A percentile compares a stretch with the other conserved stretches of the same genome.
Conservation (phyloP, 192 early-diverging fungal species). For the Pilobolus umbonatus region DNA sequence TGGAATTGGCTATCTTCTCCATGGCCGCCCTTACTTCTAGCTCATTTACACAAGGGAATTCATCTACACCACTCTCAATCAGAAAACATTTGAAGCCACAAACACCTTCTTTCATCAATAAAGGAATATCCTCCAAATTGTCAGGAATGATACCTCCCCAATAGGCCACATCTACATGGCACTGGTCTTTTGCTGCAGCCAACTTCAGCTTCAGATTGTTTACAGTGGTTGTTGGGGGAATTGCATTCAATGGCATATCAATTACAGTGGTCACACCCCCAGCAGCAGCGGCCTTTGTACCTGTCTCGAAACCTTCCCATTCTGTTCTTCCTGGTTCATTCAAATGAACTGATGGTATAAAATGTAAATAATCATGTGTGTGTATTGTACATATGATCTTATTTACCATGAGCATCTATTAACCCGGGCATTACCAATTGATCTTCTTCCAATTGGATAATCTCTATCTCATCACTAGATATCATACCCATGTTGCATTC, state of each 20-base stretch:
- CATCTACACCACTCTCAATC: conserved; percentile 78
- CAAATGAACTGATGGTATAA: conserved; percentile 56
- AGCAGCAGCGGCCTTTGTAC: conserved; percentile 75
- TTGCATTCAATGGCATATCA: conserved; percentile 85
- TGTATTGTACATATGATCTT: neutral
- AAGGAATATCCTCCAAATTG: conserved; percentile 59
- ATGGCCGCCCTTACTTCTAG: conserved; percentile 62
- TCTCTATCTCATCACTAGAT: conserved; percentile 31
- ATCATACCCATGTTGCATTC: neutral
- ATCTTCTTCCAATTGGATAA: conserved; percentile 35
- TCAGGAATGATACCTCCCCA: conserved; percentile 79
- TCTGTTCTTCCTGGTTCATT: conserved; percentile 83
- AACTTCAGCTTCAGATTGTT: conserved; percentile 61
- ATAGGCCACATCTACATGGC: conserved; percentile 74
- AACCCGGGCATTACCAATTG: conserved; percentile 67
- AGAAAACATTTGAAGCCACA: conserved; percentile 84
- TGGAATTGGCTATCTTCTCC: conserved; percentile 41
- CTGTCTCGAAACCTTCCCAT: conserved; percentile 81
- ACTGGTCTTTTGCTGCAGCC: conserved; percentile 59
- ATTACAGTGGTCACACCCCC: conserved; percentile 78
- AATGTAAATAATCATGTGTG: neutral
- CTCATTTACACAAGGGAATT: conserved; percentile 78
- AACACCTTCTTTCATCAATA: conserved; percentile 62
- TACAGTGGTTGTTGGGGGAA: conserved; percentile 77
- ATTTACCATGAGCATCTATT: conserved; percentile 62